Conservation (phyloP, 352 stramenopile species). For the Globisporangium okanoganense region DNA sequence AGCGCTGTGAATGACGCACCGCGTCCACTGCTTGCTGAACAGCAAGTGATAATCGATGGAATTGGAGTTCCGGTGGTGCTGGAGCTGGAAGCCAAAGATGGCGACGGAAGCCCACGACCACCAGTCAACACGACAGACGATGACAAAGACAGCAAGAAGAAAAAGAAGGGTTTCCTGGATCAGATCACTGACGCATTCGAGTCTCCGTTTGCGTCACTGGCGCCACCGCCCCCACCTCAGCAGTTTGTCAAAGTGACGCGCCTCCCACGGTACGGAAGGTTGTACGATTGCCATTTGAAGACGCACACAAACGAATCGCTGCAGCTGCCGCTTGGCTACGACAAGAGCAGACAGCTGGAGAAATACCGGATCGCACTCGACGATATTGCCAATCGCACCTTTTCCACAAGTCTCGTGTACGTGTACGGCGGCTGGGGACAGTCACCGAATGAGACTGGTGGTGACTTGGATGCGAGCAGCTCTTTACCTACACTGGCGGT, state of each 20-base stretch:
- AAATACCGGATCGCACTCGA: slow-evolving; percentile 23
- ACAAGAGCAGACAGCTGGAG: slow-evolving; percentile 19
- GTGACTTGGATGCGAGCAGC: background rate
- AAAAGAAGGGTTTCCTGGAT: background rate
- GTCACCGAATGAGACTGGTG: background rate
- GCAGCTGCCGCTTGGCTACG: background rate
- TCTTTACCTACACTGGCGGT: background rate
- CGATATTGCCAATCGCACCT: slow-evolving; percentile 18
- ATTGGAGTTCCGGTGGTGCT: slow-evolving; percentile 21
- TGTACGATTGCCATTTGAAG: slow-evolving; percentile 49
- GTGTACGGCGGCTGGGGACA: slow-evolving; percentile 28
- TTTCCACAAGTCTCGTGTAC: slow-evolving; percentile 54
- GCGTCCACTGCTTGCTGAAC: slow-evolving; percentile 12
- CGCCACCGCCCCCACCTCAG: background rate
- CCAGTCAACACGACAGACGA: background rate
- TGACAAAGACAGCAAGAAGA: background rate
- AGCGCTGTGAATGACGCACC: slow-evolving; percentile 45
- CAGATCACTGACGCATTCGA: background rate
- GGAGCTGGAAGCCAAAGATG: slow-evolving; percentile 35
- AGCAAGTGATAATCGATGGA: slow-evolving; percentile 21
- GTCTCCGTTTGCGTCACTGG: background rate
- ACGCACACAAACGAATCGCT: slow-evolving; percentile 16
- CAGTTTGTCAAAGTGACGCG: slow-evolving; percentile 38
- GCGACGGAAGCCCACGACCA: slow-evolving; percentile 24
- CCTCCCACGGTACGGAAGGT: slow-evolving; percentile 43